phyloP scores from a whole-genome alignment of 805 yeast species.

The Candida broadrunensis region DNA sequence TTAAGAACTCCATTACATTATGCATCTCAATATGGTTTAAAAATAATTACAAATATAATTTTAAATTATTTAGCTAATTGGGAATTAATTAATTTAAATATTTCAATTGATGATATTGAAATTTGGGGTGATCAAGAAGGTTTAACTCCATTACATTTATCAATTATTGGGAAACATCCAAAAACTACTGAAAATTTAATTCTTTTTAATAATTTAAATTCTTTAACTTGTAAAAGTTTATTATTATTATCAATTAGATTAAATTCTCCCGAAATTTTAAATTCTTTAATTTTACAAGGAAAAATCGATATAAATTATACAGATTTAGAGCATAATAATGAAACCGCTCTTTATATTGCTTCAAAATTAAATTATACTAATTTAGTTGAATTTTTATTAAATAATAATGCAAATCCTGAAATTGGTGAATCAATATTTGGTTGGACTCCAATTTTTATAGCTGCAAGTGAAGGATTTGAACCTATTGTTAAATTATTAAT shows the following conservation, averaged over 20 bases:
- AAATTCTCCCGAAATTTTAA: slow-evolving; percentile 55
- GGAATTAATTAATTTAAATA: slow-evolving; percentile 48
- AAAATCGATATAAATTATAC: slow-evolving; percentile 64
- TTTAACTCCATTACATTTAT: slow-evolving; percentile 77
- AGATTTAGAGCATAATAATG: slow-evolving; percentile 55
- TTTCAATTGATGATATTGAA: slow-evolving; percentile 52
- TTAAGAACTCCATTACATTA: slow-evolving; percentile 86
- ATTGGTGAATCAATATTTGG: slow-evolving; percentile 76
- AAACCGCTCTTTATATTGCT: slow-evolving; percentile 83
- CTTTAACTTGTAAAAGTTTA: slow-evolving; percentile 52
- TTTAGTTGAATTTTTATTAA: slow-evolving; percentile 54
- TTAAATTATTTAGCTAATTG: slow-evolving; percentile 56
- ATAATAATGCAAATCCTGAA: slow-evolving; percentile 68
- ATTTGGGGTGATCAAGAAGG: slow-evolving; percentile 79
- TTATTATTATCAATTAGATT: slow-evolving; percentile 68
- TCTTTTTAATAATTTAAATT: slow-evolving; percentile 34
- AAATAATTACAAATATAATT: slow-evolving; percentile 51
- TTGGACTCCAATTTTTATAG: slow-evolving; percentile 91
- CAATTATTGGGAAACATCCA: slow-evolving; percentile 82
- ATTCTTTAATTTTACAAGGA: slow-evolving; percentile 49
- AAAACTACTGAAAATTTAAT: slow-evolving; percentile 63
- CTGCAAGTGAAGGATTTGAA: slow-evolving; percentile 79
- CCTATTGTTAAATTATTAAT: slow-evolving; percentile 57
- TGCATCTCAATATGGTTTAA: slow-evolving; percentile 82
- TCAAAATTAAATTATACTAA: slow-evolving; percentile 57